These are phyloP conservation scores for Cyclotella choctawhatcheeana DNA, from an alignment of 108 stramenopile species.

Conservation along the genomic window DNA sequence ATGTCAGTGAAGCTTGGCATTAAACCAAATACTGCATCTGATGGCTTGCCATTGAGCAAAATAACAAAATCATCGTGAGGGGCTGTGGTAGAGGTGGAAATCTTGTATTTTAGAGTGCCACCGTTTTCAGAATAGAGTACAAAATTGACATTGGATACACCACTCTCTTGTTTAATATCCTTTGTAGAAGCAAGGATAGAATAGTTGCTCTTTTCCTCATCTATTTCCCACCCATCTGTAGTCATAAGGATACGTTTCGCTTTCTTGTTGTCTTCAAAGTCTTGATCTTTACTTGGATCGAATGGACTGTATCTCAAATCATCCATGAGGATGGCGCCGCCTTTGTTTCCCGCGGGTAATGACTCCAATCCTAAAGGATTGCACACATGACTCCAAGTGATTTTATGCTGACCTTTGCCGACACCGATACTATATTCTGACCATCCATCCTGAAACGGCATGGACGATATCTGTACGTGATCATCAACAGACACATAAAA, in stretches of 20 bases:
- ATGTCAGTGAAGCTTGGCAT: slow-evolving; percentile 15
- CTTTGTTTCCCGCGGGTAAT: slow-evolving; percentile 11
- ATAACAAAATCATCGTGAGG: slow-evolving; percentile 48
- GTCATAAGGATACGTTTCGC: slow-evolving; percentile 6
- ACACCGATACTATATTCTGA: slow-evolving; percentile 34
- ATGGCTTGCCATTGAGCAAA: slow-evolving; percentile 20
- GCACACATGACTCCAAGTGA: slow-evolving; percentile 34
- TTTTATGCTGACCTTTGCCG: slow-evolving; percentile 16
- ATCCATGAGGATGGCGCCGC: slow-evolving; percentile 30
- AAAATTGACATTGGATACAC: slow-evolving; percentile 29
- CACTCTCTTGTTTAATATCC: neutral
- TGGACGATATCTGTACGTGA: slow-evolving; percentile 5
- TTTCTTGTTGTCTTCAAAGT: slow-evolving; percentile 20
- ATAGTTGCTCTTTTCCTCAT: slow-evolving; percentile 5
- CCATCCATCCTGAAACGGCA: slow-evolving; percentile 13
- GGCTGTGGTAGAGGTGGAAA: slow-evolving; percentile 38
- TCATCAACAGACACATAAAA: slow-evolving; percentile 40
- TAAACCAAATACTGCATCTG: slow-evolving; percentile 34
- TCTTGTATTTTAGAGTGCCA: slow-evolving; percentile 29
- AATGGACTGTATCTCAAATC: slow-evolving; percentile 38
- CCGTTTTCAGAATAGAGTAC: slow-evolving; percentile 30
- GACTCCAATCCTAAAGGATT: slow-evolving; percentile 40
- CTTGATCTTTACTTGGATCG: neutral
- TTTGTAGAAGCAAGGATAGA: slow-evolving; percentile 26
- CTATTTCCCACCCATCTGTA: slow-evolving; percentile 9